phyloP scores from a whole-genome alignment of 1,284 basidiomycete genomes.

The Leccinum subfulvum region DNA sequence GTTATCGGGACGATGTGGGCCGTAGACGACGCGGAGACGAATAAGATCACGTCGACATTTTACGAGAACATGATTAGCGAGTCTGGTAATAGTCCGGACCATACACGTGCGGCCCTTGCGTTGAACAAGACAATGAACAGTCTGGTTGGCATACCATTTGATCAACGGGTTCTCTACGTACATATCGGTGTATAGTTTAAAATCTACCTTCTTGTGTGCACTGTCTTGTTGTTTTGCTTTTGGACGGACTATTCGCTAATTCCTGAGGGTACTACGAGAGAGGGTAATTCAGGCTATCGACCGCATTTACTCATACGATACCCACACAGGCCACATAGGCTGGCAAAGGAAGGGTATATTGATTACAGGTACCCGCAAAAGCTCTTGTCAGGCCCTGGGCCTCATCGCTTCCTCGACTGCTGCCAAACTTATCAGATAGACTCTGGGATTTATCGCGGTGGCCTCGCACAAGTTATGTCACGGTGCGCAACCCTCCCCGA shows the following conservation, averaged over 20 bases:
- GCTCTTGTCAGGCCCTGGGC: not conserved
- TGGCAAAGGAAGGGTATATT: not conserved
- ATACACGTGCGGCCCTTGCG: not conserved
- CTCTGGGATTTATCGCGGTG: not conserved
- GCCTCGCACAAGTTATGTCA: not conserved
- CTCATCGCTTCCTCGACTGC: not conserved
- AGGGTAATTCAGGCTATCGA: not conserved
- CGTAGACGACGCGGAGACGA: not conserved
- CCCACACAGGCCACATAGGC: not conserved
- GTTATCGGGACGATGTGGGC: not conserved
- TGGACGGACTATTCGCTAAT: not conserved
- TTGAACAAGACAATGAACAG: not conserved
- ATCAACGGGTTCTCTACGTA: not conserved
- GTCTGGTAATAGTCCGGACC: not conserved
- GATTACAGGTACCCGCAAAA: not conserved
- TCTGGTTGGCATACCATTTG: not conserved
- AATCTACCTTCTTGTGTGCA: not conserved
- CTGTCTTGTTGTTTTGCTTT: not conserved
- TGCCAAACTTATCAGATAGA: not conserved
- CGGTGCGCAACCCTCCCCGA: not conserved
- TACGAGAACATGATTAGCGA: not conserved
- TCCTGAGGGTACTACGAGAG: not conserved
- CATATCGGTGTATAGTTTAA: not conserved
- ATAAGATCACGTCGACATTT: not conserved
- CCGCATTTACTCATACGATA: not conserved